Evolutionary conservation across 2,329 filamentous ascomycete genomes (phyloP).

Genomic region (Trichoderma afroharzianum): DNA sequence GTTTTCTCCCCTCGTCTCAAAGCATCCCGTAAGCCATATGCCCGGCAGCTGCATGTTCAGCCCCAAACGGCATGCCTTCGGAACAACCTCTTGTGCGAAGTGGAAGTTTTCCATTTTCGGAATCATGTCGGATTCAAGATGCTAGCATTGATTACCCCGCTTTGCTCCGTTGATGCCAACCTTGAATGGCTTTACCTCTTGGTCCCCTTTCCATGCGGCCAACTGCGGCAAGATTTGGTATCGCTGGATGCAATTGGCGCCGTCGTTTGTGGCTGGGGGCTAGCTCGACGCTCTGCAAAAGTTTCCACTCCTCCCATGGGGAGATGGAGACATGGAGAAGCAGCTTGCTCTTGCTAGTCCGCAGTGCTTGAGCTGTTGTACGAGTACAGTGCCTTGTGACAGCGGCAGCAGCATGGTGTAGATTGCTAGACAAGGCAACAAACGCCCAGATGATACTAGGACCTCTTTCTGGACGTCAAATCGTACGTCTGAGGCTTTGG

Average conservation of each 20-base stretch:
- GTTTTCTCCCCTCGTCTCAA: not conserved
- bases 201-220: not conserved
- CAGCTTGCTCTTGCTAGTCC: not conserved
- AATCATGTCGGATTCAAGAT: not conserved
- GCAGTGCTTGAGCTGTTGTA: not conserved
- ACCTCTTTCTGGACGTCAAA: not conserved
- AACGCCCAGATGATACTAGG: not conserved
- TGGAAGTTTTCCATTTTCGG: not conserved
- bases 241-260: not conserved
- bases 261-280: not conserved
- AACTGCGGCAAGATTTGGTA: not conserved
- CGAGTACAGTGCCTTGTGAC: not conserved
- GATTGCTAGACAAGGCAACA: not conserved
- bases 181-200: not conserved
- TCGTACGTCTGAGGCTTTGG: not conserved
- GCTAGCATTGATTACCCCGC: constrained; percentile 8
- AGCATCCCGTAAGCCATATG: not conserved
- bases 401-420: not conserved
- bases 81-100: not conserved
- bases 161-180: not conserved
- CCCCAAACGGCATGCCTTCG: not conserved
- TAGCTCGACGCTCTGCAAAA: not conserved
- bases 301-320: not conserved
- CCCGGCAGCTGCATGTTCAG: not conserved
- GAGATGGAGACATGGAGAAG: not conserved